Percentiles rank a stretch among this genome's conserved stretches.
These are phyloP conservation scores for Citrus australasica DNA, from an alignment of 345 rosid genomes.

Conservation along the genomic window DNA sequence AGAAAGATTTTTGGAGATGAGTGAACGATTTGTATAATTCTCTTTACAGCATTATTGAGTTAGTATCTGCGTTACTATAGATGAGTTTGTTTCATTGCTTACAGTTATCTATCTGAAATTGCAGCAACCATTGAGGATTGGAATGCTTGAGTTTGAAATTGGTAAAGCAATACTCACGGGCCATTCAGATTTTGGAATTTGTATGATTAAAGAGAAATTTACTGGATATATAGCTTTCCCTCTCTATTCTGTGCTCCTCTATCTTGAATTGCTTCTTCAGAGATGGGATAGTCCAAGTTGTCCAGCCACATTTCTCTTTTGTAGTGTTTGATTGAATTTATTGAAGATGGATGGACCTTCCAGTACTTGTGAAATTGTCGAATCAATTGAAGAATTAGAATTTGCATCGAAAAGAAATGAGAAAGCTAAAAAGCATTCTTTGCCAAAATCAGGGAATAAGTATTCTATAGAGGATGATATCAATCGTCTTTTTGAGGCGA, in stretches of 20 bases:
- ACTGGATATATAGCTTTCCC: slow-evolving; percentile 9
- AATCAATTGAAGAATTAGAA: slow-evolving; percentile 38
- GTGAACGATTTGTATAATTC: background rate
- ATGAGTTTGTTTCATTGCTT: background rate
- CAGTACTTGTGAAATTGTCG: slow-evolving; percentile 54
- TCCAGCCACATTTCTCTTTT: background rate
- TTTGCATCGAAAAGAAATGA: slow-evolving; percentile 23
- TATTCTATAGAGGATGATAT: slow-evolving; percentile 71
- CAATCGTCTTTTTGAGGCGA: slow-evolving; percentile 62
- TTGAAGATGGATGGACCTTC: slow-evolving; percentile 34
- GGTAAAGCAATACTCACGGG: slow-evolving; percentile 6
- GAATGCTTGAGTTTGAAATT: slow-evolving; percentile 24
- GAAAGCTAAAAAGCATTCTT: slow-evolving; percentile 23
- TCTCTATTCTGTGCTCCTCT: slow-evolving; percentile 16
- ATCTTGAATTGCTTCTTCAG: slow-evolving; percentile 22
- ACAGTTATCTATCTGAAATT: background rate
- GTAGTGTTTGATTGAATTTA: slow-evolving; percentile 16
- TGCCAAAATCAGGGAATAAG: slow-evolving; percentile 33
- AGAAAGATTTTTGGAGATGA: background rate
- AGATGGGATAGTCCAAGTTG: slow-evolving; percentile 37
- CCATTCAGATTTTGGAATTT: slow-evolving; percentile 18
- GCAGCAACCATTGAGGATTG: slow-evolving; percentile 26
- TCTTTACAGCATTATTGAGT: background rate
- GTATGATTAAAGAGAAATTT: slow-evolving; percentile 30
- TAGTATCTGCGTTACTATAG: background rate